Evolutionary conservation across 2,329 filamentous ascomycete species (phyloP).

Genomic region (Clonostachys rhizophaga): DNA sequence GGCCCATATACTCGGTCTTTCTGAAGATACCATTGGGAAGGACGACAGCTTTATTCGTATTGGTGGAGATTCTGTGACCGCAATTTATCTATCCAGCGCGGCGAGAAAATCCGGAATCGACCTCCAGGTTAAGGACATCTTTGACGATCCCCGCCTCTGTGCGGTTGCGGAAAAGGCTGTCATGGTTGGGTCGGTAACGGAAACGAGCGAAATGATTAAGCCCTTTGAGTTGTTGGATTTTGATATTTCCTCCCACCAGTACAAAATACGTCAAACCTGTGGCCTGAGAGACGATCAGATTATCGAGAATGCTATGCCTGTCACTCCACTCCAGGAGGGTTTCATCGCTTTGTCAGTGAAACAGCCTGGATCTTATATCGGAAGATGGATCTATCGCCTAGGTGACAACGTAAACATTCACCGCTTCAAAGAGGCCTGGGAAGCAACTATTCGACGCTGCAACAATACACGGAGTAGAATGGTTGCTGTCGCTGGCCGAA

Average conservation of each 20-base stretch:
- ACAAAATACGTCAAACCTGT: not conserved
- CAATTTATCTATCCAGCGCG: slow-evolving; percentile 3
- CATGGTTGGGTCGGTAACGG: slow-evolving; percentile 25
- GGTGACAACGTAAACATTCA: not conserved
- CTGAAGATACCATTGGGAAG: not conserved
- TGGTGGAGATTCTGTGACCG: slow-evolving; percentile 26
- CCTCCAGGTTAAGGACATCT: not conserved
- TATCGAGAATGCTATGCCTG: slow-evolving; percentile 42
- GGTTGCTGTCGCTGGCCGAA: slow-evolving; percentile 1
- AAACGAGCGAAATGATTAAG: not conserved
- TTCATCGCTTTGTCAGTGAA: slow-evolving; percentile 40
- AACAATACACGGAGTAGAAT: slow-evolving; percentile 6
- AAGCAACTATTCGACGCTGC: not conserved
- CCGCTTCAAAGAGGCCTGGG: slow-evolving; percentile 4
- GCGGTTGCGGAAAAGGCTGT: not conserved
- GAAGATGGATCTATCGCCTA: slow-evolving; percentile 1
- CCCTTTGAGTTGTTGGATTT: not conserved
- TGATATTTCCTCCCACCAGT: not conserved
- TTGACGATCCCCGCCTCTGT: slow-evolving; percentile 1
- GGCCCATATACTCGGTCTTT: slow-evolving; percentile 1
- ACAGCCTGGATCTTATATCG: slow-evolving; percentile 6
- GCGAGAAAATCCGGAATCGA: not conserved
- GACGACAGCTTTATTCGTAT: not conserved
- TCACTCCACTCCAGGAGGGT: slow-evolving; percentile 41
- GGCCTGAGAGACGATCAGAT: not conserved